These are phyloP conservation scores for Endogone sp. DNA, from an alignment of 192 early-diverging fungal species.

Conservation along the genomic window DNA sequence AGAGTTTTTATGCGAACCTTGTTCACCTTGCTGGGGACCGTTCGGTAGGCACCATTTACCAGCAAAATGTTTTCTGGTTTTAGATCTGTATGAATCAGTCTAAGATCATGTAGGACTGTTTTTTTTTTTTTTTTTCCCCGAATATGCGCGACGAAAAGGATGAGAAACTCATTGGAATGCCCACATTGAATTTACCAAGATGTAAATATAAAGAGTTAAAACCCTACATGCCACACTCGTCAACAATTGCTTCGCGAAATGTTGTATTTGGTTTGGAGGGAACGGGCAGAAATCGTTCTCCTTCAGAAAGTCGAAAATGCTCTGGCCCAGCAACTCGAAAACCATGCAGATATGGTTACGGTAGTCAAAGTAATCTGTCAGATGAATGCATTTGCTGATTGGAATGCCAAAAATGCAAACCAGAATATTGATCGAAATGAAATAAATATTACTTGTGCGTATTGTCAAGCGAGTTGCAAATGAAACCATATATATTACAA, in stretches of 20 bases:
- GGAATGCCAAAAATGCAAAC: background rate
- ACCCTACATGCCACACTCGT: conserved; percentile 80
- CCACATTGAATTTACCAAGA: no score
- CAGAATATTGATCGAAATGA: no score
- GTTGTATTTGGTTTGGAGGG: conserved; percentile 76
- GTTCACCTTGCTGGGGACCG: conserved; percentile 43
- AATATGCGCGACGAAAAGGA: background rate
- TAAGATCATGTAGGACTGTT: conserved; percentile 76
- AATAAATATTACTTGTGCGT: no score
- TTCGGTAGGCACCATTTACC: conserved; percentile 53
- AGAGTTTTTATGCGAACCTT: no score
- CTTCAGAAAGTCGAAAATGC: conserved; percentile 96
- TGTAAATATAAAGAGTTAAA: no score
- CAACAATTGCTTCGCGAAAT: conserved; percentile 82
- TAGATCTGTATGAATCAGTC: conserved; percentile 93
- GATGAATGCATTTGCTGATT: conserved; percentile 81
- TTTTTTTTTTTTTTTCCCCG: background rate
- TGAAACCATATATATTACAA: background rate
- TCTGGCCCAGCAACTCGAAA: conserved; percentile 85
- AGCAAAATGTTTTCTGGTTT: conserved; percentile 96
- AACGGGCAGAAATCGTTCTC: conserved; percentile 88
- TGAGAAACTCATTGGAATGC: background rate
- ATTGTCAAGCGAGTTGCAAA: background rate
- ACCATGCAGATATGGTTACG: conserved; percentile 97
- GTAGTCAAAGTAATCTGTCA: conserved; percentile 81